Percentiles rank a stretch among this genome's conserved stretches.
phyloP scores from a whole-genome alignment of 2,329 filamentous ascomycete species.

The Fusarium sp. region DNA sequence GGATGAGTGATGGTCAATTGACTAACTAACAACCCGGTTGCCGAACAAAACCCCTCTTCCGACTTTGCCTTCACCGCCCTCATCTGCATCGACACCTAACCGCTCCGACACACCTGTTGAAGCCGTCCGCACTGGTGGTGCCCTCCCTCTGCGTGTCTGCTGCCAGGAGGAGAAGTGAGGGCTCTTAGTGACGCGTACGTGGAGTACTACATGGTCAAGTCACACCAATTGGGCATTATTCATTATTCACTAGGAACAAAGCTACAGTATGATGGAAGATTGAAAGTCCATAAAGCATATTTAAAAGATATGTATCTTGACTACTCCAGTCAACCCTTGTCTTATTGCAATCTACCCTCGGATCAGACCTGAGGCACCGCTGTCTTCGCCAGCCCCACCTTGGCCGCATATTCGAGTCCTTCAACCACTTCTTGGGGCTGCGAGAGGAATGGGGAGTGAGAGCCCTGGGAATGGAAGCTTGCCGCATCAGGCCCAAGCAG shows the following conservation, averaged over 20 bases:
- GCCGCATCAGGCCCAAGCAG: conserved; percentile 11
- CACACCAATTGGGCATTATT: background rate
- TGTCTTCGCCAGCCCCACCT: background rate
- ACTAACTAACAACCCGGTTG: conserved; percentile 34
- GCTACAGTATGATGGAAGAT: background rate
- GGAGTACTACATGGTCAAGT: background rate
- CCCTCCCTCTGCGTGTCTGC: conserved; percentile 71
- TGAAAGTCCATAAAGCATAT: background rate
- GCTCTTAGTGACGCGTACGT: background rate
- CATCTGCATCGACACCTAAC: conserved; percentile 61
- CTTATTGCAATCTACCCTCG: background rate
- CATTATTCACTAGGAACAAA: background rate
- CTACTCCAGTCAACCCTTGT: background rate
- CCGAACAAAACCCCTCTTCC: conserved; percentile 50
- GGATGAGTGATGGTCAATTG: background rate
- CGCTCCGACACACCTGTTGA: conserved; percentile 59
- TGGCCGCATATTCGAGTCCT: conserved; percentile 27
- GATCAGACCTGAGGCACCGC: background rate
- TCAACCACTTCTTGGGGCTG: conserved; percentile 24
- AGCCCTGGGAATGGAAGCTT: conserved; percentile 14
- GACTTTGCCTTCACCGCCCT: conserved; percentile 62
- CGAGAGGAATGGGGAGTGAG: conserved; percentile 32
- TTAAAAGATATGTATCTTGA: background rate
- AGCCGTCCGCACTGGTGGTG: conserved; percentile 67
- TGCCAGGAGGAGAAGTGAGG: conserved; percentile 48